Percentiles rank a stretch among this genome's conserved stretches.
These are phyloP conservation scores for Inosperma sp. DNA, from an alignment of 768 basidiomycete species.

Conservation along the genomic window DNA sequence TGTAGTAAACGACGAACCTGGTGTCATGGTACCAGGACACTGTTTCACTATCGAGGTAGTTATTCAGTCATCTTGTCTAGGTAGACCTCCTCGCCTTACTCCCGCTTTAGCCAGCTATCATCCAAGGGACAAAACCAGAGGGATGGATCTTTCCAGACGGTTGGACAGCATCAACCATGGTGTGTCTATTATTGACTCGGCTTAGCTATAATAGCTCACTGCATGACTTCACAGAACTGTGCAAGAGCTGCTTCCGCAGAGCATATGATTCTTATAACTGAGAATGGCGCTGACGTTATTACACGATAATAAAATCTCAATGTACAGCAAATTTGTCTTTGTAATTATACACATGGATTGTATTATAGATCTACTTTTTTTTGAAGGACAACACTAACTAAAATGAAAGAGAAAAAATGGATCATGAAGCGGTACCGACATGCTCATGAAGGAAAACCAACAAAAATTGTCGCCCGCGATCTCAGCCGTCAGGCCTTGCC, in stretches of 20 bases:
- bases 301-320: slow-evolving; percentile 46
- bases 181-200: slow-evolving; percentile 25
- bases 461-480: slow-evolving; percentile 72
- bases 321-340: no score
- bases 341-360: no score
- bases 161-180: slow-evolving; percentile 91
- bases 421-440: no score
- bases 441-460: no score
- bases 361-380: no score
- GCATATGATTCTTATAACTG: slow-evolving; percentile 83
- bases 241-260: slow-evolving; percentile 83
- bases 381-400: no score
- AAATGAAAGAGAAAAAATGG: no score
- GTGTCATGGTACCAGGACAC: slow-evolving; percentile 76
- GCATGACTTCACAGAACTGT: slow-evolving; percentile 50
- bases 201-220: background rate
- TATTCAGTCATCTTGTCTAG: background rate
- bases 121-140: slow-evolving; percentile 66
- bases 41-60: slow-evolving; percentile 89
- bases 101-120: slow-evolving; percentile 56
- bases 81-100: background rate
- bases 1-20: slow-evolving; percentile 81
- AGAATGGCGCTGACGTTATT: slow-evolving; percentile 71
- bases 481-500: slow-evolving; percentile 79
- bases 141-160: slow-evolving; percentile 86